Percentiles rank a stretch among this genome's conserved stretches.
These are phyloP conservation scores for Podospora comata DNA, from an alignment of 495 filamentous ascomycete species.

Conservation along the genomic window DNA sequence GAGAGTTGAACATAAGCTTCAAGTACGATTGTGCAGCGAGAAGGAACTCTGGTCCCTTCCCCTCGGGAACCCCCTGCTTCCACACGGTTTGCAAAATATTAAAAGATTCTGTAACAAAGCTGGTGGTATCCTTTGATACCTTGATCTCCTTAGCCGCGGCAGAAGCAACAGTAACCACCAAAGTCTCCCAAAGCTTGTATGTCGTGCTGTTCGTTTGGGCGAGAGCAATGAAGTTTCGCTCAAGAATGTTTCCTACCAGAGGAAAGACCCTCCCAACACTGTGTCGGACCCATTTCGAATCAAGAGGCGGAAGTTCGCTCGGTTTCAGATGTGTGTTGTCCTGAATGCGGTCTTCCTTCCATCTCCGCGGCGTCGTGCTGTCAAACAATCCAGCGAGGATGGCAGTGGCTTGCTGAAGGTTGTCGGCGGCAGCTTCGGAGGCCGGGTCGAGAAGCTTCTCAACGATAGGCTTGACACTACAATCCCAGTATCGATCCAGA, in stretches of 20 bases:
- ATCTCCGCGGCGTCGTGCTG: conserved; percentile 59
- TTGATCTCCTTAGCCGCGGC: conserved; percentile 89
- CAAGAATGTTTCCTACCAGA: conserved; percentile 62
- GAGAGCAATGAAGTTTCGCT: conserved; percentile 51
- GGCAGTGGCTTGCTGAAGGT: conserved; percentile 52
- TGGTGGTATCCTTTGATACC: conserved; percentile 75
- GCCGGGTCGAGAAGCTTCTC: conserved; percentile 40
- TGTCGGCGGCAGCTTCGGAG: conserved; percentile 30
- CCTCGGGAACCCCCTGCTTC: conserved; percentile 36
- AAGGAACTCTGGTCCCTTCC: conserved; percentile 49
- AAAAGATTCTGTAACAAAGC: conserved; percentile 69
- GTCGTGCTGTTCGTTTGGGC: conserved; percentile 45
- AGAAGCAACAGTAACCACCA: conserved; percentile 65
- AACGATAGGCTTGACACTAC: conserved; percentile 60
- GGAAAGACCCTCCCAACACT: conserved; percentile 59
- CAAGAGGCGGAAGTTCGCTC: conserved; percentile 72
- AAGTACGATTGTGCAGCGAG: conserved; percentile 60
- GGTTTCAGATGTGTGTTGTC: conserved; percentile 54
- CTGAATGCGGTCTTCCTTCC: conserved; percentile 68
- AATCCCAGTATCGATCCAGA: conserved; percentile 76
- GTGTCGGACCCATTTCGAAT: conserved; percentile 83
- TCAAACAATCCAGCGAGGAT: conserved; percentile 69
- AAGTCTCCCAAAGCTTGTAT: conserved; percentile 62
- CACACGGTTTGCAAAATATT: conserved; percentile 66
- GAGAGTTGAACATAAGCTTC: conserved; percentile 55